Evolutionary conservation across 177 flowering plant genomes (phyloP).

Genomic region (Vitis hybrid): DNA sequence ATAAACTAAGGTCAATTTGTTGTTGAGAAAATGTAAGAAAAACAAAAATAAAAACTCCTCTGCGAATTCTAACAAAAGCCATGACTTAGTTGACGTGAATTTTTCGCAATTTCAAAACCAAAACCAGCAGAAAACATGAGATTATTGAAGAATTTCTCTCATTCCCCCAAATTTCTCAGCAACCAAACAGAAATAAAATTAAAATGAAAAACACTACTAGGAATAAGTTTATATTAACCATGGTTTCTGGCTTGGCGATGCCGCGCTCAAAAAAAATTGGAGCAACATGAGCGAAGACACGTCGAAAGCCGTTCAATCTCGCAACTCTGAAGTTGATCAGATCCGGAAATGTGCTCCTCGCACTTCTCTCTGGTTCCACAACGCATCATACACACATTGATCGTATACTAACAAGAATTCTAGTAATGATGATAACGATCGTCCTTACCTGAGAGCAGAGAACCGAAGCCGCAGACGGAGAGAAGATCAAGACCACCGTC

Average conservation of each 20-base stretch:
- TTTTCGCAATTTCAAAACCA: background rate
- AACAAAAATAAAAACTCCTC: background rate
- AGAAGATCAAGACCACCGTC: no score
- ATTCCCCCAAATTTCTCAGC: background rate
- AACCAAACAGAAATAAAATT: background rate
- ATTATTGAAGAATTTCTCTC: background rate
- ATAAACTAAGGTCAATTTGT: background rate
- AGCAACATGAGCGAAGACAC: constrained; percentile 85
- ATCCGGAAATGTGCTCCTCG: constrained; percentile 88
- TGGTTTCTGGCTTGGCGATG: constrained; percentile 84
- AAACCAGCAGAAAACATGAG: background rate
- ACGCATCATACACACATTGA: background rate
- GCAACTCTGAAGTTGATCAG: constrained; percentile 74
- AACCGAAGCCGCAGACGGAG: no score
- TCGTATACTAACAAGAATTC: background rate
- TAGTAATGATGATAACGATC: no score
- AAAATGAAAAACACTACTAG: background rate
- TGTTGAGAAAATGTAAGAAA: background rate
- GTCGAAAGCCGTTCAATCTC: constrained; percentile 68
- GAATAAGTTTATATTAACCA: constrained; percentile 33
- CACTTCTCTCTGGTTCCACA: constrained; percentile 66
- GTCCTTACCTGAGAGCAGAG: no score
- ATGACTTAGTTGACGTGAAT: background rate
- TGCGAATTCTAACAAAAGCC: background rate
- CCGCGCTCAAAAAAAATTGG: constrained; percentile 94